A percentile compares a stretch with the other conserved stretches of the same genome.
Evolutionary conservation across 164 flowering plant genomes (phyloP).

Genomic region (Saururus chinensis): DNA sequence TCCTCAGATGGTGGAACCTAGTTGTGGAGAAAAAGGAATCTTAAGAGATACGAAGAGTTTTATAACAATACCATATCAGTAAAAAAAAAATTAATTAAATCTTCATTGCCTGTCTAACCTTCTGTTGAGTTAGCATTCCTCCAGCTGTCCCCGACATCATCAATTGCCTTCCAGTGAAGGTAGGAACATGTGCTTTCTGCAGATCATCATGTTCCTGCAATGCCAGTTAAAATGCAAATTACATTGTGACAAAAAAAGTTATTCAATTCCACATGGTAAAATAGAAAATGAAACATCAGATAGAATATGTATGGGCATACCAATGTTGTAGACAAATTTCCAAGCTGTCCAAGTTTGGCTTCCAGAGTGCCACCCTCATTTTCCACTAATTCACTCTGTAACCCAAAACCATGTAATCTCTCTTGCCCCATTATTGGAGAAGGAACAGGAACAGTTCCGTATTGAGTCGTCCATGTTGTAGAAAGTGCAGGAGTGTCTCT

Average conservation of each 20-base stretch:
- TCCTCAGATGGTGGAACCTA: constrained; percentile 13
- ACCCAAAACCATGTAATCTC: constrained; percentile 15
- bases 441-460: constrained; percentile 13
- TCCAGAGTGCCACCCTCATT: constrained; percentile 6
- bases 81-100: background rate
- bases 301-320: background rate
- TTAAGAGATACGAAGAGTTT: background rate
- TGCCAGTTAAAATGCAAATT: background rate
- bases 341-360: constrained; percentile 9
- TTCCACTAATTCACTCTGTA: constrained; percentile 17
- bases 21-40: background rate
- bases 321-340: constrained; percentile 8
- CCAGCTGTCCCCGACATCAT: constrained; percentile 6
- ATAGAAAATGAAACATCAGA: background rate
- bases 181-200: constrained; percentile 5
- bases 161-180: constrained; percentile 11
- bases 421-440: constrained; percentile 14
- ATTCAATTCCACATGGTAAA: background rate
- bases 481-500: constrained; percentile 14
- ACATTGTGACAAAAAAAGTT: background rate
- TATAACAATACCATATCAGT: background rate
- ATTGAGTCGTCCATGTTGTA: constrained; percentile 14
- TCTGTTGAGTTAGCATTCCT: constrained; percentile 14
- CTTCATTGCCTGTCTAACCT: constrained; percentile 11
- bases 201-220: constrained; percentile 19